Conservation (phyloP, 2,329 filamentous ascomycete genomes). For the Fusarium sp. region DNA sequence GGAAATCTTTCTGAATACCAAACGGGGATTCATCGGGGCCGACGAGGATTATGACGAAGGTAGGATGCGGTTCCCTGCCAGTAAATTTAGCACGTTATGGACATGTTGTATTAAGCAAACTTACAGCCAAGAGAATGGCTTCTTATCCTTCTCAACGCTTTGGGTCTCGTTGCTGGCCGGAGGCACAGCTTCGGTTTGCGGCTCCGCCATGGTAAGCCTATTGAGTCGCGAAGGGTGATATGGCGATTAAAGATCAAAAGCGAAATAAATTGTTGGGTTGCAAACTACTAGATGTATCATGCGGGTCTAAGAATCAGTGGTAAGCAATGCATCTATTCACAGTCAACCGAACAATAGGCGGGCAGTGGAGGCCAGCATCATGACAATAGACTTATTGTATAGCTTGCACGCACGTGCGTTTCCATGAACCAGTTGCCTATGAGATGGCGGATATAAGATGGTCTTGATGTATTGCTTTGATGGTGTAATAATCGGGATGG, state of each 20-base stretch:
- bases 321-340: slow-evolving; percentile 31
- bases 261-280: not conserved
- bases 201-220: slow-evolving; percentile 31
- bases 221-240: not conserved
- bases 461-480: slow-evolving; percentile 3
- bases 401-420: not conserved
- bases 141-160: slow-evolving; percentile 24
- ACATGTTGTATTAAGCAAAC: slow-evolving; percentile 7
- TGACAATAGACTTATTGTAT: not conserved
- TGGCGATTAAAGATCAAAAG: not conserved
- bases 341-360: slow-evolving; percentile 5
- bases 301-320: slow-evolving; percentile 5
- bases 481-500: slow-evolving; percentile 1
- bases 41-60: slow-evolving; percentile 66
- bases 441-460: too few relatives aligned
- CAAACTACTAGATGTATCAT: not conserved
- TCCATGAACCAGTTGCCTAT: not conserved
- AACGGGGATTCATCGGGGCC: slow-evolving; percentile 65
- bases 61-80: slow-evolving; percentile 63
- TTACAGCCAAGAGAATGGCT: slow-evolving; percentile 55
- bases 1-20: slow-evolving; percentile 68
- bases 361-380: not conserved
- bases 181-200: slow-evolving; percentile 17
- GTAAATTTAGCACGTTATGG: slow-evolving; percentile 17
- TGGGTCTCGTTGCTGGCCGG: slow-evolving; percentile 18